phyloP scores from a whole-genome alignment of 1,139 yeast species.

The Debaryomyces robertsiae region DNA sequence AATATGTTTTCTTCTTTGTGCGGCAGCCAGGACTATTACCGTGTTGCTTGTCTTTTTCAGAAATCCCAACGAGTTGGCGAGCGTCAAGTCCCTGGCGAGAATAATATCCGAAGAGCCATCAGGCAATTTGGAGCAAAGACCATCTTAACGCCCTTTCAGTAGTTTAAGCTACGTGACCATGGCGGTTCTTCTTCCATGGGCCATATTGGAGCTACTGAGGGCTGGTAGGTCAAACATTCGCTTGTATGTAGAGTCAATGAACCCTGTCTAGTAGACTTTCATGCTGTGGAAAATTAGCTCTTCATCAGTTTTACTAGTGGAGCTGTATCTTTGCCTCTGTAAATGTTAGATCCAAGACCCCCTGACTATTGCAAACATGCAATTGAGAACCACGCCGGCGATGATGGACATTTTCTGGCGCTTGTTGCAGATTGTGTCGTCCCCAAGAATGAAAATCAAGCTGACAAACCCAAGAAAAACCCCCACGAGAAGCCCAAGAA shows the following conservation, averaged over 20 bases:
- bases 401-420: conserved; percentile 63
- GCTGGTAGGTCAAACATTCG: conserved; percentile 54
- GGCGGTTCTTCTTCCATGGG: conserved; percentile 17
- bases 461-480: conserved; percentile 65
- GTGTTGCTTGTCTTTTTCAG: conserved; percentile 58
- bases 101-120: conserved; percentile 30
- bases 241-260: conserved; percentile 3
- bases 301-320: too few relatives aligned
- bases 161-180: conserved; percentile 17
- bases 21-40: conserved; percentile 61
- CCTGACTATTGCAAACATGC: conserved; percentile 57
- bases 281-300: too few relatives aligned
- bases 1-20: conserved; percentile 37
- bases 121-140: conserved; percentile 33
- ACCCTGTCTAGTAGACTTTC: too few relatives aligned
- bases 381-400: conserved; percentile 61
- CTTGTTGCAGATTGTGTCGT: conserved; percentile 57
- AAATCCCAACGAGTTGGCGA: conserved; percentile 55
- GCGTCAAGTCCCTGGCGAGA: conserved; percentile 61
- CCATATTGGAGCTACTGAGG: conserved; percentile 39
- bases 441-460: conserved; percentile 54
- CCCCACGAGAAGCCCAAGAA: conserved; percentile 67
- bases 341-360: conserved; percentile 43
- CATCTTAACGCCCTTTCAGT: conserved; percentile 55
- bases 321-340: not conserved